Conservation (phyloP, 2,329 filamentous ascomycete genomes). For the Fusarium continuum region DNA sequence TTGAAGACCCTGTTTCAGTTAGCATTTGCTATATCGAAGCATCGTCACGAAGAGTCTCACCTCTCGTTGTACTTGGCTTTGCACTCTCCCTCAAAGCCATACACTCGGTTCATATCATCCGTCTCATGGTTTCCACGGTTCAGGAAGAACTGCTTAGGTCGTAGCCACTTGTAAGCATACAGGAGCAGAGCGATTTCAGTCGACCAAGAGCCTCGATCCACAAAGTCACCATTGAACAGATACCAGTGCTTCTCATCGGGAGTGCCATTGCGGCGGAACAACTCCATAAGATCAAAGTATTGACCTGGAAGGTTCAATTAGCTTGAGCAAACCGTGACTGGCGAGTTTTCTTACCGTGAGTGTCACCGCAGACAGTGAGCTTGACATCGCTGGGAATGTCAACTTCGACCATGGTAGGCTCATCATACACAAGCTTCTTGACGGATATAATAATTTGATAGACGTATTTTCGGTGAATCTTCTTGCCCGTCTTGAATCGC, state of each 20-base stretch:
- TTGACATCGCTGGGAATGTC: conserved; percentile 79
- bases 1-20: conserved; percentile 76
- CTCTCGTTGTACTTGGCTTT: conserved; percentile 97
- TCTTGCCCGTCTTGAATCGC: conserved; percentile 95
- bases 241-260: conserved; percentile 90
- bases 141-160: conserved; percentile 87
- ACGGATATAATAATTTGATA: conserved; percentile 95
- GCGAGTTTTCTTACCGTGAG: conserved; percentile 75
- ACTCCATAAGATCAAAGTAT: conserved; percentile 96
- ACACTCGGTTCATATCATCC: conserved; percentile 98
- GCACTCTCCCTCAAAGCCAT: conserved; percentile 98
- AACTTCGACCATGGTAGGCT: conserved; percentile 97
- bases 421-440: conserved; percentile 88
- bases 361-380: conserved; percentile 96
- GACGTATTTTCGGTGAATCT: conserved; percentile 94
- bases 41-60: conserved; percentile 43
- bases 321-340: conserved; percentile 29
- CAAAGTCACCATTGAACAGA: conserved; percentile 98
- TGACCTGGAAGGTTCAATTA: conserved; percentile 67
- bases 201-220: conserved; percentile 97
- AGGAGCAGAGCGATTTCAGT: conserved; percentile 94
- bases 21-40: background rate
- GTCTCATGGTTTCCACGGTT: conserved; percentile 99
- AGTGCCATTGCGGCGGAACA: conserved; percentile 89
- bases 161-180: conserved; percentile 97